Base-by-base conservation (phyloP, 441 rosid genomes). In the Erodium chrysanthum region DNA sequence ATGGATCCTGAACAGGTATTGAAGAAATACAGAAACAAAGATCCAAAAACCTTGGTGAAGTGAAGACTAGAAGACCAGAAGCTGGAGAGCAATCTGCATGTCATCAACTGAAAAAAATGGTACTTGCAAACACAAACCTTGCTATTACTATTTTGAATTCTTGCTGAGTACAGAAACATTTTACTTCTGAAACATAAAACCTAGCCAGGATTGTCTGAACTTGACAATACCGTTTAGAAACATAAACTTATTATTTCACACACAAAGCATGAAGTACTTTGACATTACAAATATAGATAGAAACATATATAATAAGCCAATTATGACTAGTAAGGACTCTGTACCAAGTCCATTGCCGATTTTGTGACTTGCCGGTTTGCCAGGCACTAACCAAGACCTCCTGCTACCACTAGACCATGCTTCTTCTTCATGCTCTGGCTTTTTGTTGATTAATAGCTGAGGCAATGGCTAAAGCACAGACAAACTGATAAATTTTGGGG, bases 301-400 rank as follows among this genome's bases (percentile, higher is more conserved):
- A 50, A 50, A 50, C 58, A 50, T 7, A 50, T n/a, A 50, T 50
- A 50, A 50, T 50, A 50, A 50, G 58, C 58, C 72, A 35, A 60
- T 48, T 60, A 52, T 21, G 79, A 77, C 78, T 80, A 78, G 69
- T 31, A 62, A 64, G 73, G 78, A 74, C 84, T 75, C 81, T 8
- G 22, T 65, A 48, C 9, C 2, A 86, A 83, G 89, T 76, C 83
- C 44, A 42, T 71, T 69, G 90, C 93, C 88, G 79, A 37, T 76
- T 84, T 17, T 62, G 85, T 87, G 93, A 87, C 93, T 87, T 87
- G 93, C 93, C 93, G 86, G 85, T 84, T 74, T 70, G 84, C 86
- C 81, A n/a, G 65, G 66, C 70, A 61, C 59, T 70, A 67, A 66
- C 83, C 85, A 72, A 65, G 66, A 54, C 73, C 75, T 74, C 17